Base-by-base conservation (phyloP, 2,329 filamentous ascomycete genomes). In the Hirsutella minnesotensis region DNA sequence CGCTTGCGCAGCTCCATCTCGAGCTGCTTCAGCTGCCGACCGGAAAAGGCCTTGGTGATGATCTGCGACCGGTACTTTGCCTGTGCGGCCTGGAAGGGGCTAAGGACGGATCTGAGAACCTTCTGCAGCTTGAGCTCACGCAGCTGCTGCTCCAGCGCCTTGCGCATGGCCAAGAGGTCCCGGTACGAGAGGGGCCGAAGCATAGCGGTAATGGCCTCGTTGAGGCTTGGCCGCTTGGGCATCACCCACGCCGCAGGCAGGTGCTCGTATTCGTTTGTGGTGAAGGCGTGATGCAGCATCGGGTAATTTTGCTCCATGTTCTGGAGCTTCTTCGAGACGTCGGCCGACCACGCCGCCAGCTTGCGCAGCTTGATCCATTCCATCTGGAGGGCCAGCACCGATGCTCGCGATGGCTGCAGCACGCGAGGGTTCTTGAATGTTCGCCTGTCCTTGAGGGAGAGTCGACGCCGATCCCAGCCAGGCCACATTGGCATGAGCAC, bases 401-500 rank as follows among this genome's bases (percentile, higher is more conserved):
- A 70, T 37, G 49, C 44, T n/a, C 51, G 53, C 38, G 61, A 54
- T 3, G 63, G 53, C 20, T 52, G 47, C 15, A 65, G 47, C 38
- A 55, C 44, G 24, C 56, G 62, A 31, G 64, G 57, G 38, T 57
- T 53, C 35, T 62, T 65, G 38, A 61, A 50, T 20, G 64, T 58
- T 21, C 65, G 66, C 38, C 61, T 48, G 40, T 67, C 65, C 52
- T 56, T 40, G 49, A 50, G 30, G 8, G 41, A 39, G 42, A 36
- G 42, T 34, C 51, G 44, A 5, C 48, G 27, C 16, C 53, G 49
- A 13, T 46, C 50, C 86, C 88, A 95, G 20, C 87, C 86, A 10
- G 75, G 74, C 75, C 88, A 95, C 29, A 75, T 70, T 1, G 75
- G 72, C 75, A 95, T 94, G 43, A 96, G 79, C 46, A 78, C 76